These are phyloP conservation scores for Stagonosporopsis vannaccii DNA, from an alignment of 2,329 filamentous ascomycete genomes.

Conservation along the genomic window DNA sequence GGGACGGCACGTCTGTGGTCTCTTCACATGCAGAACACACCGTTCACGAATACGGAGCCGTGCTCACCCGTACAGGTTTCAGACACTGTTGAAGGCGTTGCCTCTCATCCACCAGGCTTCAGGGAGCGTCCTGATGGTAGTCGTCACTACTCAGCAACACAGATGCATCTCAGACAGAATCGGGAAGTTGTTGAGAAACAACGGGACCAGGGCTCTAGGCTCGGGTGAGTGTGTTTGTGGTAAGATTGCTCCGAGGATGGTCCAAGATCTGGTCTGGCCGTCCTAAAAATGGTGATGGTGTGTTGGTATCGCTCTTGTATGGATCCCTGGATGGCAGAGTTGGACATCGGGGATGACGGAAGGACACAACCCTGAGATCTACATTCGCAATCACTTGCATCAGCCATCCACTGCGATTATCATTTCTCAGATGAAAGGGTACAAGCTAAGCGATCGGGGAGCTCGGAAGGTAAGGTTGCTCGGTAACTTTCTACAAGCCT, in stretches of 20 bases:
- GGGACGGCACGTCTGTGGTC: slow-evolving; percentile 16
- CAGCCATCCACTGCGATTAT: background rate
- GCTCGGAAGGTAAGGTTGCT: slow-evolving; percentile 19
- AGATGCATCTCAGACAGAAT: slow-evolving; percentile 26
- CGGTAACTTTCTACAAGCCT: slow-evolving; percentile 7
- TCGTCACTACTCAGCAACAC: slow-evolving; percentile 4
- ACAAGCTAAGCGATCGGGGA: slow-evolving; percentile 24
- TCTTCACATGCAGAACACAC: slow-evolving; percentile 17
- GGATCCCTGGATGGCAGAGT: slow-evolving; percentile 23
- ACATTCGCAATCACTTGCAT: slow-evolving; percentile 13
- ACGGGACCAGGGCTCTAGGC: slow-evolving; percentile 16
- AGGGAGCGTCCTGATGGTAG: background rate
- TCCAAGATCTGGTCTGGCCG: slow-evolving; percentile 24
- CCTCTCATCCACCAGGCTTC: background rate
- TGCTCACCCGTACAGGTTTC: slow-evolving; percentile 6
- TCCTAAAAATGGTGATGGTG: slow-evolving; percentile 19
- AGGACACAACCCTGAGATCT: slow-evolving; percentile 21
- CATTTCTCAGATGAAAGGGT: slow-evolving; percentile 9
- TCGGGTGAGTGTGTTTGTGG: slow-evolving; percentile 12
- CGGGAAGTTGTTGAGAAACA: slow-evolving; percentile 24
- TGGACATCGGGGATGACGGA: slow-evolving; percentile 28
- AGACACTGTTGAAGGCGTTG: slow-evolving; percentile 5
- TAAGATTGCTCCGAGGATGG: slow-evolving; percentile 14
- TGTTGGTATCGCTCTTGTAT: slow-evolving; percentile 26
- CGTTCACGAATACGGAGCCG: slow-evolving; percentile 6